Percentiles rank a stretch among this genome's conserved stretches.
These are phyloP conservation scores for Termitomyces sp. DNA, from an alignment of 768 basidiomycete species.

Conservation along the genomic window DNA sequence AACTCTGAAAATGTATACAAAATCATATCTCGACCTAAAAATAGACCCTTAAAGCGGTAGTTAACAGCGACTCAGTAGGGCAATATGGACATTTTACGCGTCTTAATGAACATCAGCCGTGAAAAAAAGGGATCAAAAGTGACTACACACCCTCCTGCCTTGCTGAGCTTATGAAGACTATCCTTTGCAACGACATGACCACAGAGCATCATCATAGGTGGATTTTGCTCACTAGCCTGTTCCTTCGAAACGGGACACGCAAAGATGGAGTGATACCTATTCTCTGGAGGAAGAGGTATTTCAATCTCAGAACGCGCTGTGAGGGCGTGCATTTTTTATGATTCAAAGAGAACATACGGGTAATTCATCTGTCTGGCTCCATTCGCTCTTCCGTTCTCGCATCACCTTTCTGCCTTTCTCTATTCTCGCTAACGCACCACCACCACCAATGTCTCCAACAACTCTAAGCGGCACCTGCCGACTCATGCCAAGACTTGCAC, in stretches of 20 bases:
- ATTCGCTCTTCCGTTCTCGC: conserved; percentile 89
- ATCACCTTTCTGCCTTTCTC: conserved; percentile 94
- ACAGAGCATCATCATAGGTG: conserved; percentile 96
- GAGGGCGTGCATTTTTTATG: background rate
- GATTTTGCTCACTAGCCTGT: conserved; percentile 88
- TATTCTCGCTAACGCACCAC: conserved; percentile 85
- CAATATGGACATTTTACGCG: conserved; percentile 97
- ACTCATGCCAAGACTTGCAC: conserved; percentile 83
- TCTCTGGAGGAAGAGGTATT: conserved; percentile 79
- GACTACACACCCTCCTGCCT: conserved; percentile 58
- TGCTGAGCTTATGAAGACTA: conserved; percentile 84
- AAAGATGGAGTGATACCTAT: conserved; percentile 95
- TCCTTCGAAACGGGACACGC: conserved; percentile 98
- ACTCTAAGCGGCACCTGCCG: conserved; percentile 83
- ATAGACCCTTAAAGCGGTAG: conserved; percentile 55
- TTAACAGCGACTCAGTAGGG: conserved; percentile 67
- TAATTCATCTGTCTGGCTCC: conserved; percentile 84
- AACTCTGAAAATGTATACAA: background rate
- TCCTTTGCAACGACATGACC: conserved; percentile 95
- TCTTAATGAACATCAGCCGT: conserved; percentile 32
- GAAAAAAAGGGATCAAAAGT: background rate
- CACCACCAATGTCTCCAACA: conserved; percentile 89
- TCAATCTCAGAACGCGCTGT: conserved; percentile 61
- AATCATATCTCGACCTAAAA: conserved; percentile 36
- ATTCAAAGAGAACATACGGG: conserved; percentile 47